Percentiles rank a stretch among this genome's conserved stretches.
Evolutionary conservation across 495 filamentous ascomycete species (phyloP).

Genomic region (Daldinia loculata): DNA sequence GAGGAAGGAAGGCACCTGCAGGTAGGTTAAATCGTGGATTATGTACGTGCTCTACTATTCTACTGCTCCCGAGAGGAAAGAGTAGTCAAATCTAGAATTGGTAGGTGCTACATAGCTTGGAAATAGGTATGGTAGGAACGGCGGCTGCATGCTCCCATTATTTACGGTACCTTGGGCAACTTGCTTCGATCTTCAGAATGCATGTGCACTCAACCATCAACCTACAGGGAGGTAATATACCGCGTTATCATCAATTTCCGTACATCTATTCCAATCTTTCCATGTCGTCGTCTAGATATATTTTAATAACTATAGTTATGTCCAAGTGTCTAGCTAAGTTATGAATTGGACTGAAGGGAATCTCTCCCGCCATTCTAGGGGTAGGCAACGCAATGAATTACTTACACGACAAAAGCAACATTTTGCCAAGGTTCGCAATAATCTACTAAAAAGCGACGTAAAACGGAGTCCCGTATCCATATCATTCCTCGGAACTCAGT

Average conservation of each 20-base stretch:
- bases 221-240: slow-evolving; percentile 9
- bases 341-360: slow-evolving; percentile 61
- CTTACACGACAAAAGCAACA: slow-evolving; percentile 52
- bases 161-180: neutral
- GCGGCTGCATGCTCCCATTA: neutral
- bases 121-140: neutral
- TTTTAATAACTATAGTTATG: slow-evolving; percentile 18
- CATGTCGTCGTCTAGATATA: neutral
- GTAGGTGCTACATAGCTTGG: neutral
- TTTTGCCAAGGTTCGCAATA: slow-evolving; percentile 51
- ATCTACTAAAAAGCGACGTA: slow-evolving; percentile 18
- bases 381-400: slow-evolving; percentile 47
- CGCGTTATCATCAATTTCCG: slow-evolving; percentile 10
- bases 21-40: neutral
- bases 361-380: slow-evolving; percentile 50
- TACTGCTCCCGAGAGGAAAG: neutral
- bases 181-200: neutral
- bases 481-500: slow-evolving; percentile 35
- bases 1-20: slow-evolving; percentile 1
- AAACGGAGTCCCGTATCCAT: slow-evolving; percentile 40
- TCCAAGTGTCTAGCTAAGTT: neutral
- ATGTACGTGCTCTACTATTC: neutral
- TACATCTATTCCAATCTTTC: slow-evolving; percentile 1
- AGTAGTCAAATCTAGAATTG: neutral
- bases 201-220: neutral